Evolutionary conservation across 1,284 basidiomycete species (phyloP), one percentile per base, ranked within the genome.

Genomic region (Boletus austroedulis): DNA sequence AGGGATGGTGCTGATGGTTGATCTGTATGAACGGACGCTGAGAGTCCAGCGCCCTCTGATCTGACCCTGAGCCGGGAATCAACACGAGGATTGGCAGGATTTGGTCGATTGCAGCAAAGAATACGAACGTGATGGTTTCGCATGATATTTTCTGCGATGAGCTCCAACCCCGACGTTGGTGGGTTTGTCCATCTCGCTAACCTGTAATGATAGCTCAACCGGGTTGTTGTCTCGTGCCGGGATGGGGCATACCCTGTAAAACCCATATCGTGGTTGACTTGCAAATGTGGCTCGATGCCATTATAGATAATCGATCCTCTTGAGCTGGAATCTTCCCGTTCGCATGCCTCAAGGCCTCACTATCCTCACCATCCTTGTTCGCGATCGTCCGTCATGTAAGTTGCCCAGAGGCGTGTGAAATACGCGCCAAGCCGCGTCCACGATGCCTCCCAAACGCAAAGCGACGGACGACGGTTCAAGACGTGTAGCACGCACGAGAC

Each of bases 131-230:
- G 84, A 67, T 90, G 87, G 64, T 92, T 91, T 44, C 79, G 75
- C 1, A 77, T 61, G 50, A 92, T 85, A 62, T 90, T 90, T 49
- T 87, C 81, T 56, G 77, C 73, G 44, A 91, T 85, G 45, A 86
- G 77, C 53, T 86, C 81, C 19, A 90, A 70, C 23, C 87, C 87
- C 53, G 82, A 80, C 11, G 85, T 79, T 10, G 89, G 89, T 17
- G 89, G 87, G 72, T 91, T 90, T 23, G 83, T 80, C 89, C 89
- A 92, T 63, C 89, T 81, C 48, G 87, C 89, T 50, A 91, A 74
- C 43, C 89, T 90, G 64, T 12, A 51, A 28, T 43, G 56, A 61
- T 8, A 28, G 58, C 7, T 55, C 58, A 60, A 57, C 51, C 51
- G 47, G 32, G 41, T 58, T 38, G 23, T 41, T 3, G 49, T 41